phyloP scores from a whole-genome alignment of 2,329 filamentous ascomycete species.

The Fusarium liriodendri region DNA sequence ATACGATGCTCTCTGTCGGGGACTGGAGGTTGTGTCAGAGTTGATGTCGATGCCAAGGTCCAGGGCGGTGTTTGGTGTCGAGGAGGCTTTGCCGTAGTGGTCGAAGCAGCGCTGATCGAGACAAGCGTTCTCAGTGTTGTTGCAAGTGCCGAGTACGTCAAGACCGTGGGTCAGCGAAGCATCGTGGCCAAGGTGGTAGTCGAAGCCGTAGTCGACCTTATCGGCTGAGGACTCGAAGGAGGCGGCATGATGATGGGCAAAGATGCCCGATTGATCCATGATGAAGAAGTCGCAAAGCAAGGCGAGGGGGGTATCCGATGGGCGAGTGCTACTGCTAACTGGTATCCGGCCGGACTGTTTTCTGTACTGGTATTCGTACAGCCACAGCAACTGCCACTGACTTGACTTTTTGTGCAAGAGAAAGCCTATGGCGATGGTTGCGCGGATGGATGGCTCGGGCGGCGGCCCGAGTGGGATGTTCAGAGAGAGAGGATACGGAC shows the following conservation, averaged over 20 bases:
- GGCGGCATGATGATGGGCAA: slow-evolving; percentile 32
- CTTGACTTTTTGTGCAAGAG: slow-evolving; percentile 11
- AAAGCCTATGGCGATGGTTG: slow-evolving; percentile 6
- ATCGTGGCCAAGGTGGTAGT: slow-evolving; percentile 41
- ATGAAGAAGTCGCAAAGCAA: not conserved
- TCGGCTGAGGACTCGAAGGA: slow-evolving; percentile 34
- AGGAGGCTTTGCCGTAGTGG: slow-evolving; percentile 35
- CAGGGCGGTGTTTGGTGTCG: slow-evolving; percentile 20
- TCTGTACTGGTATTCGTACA: not conserved
- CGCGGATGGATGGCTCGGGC: slow-evolving; percentile 23
- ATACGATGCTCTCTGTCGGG: not conserved
- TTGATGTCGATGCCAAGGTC: slow-evolving; percentile 34
- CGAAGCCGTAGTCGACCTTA: slow-evolving; percentile 48
- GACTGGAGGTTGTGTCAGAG: not conserved
- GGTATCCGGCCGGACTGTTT: not conserved
- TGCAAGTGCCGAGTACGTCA: slow-evolving; percentile 41
- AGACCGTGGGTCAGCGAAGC: slow-evolving; percentile 41
- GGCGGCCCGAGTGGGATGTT: slow-evolving; percentile 33
- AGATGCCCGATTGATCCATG: slow-evolving; percentile 39
- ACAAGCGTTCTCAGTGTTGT: slow-evolving; percentile 49
- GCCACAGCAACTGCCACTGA: slow-evolving; percentile 1
- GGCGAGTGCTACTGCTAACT: not conserved
- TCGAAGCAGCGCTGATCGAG: slow-evolving; percentile 45
- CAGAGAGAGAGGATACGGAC: slow-evolving; percentile 8
- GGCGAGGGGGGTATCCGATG: not conserved